A percentile compares a stretch with the other conserved stretches of the same genome.
phyloP scores from a whole-genome alignment of 1,284 basidiomycete genomes.

The Thelephora terrestris region DNA sequence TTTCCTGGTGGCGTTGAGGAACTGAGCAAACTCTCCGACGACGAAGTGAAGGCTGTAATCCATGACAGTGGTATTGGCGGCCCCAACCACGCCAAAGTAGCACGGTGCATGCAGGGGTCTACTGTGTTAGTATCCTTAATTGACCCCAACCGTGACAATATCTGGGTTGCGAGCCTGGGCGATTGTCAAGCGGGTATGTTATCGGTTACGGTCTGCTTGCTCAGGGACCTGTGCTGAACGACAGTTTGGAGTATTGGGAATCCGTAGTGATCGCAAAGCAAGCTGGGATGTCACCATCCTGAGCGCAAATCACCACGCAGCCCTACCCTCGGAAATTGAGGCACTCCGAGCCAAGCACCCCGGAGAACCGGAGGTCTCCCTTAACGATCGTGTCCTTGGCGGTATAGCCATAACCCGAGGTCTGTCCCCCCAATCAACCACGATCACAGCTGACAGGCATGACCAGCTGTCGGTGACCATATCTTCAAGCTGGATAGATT shows the following conservation, averaged over 20 bases:
- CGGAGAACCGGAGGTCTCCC: constrained; percentile 48
- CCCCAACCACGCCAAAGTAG: constrained; percentile 48
- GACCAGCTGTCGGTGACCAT: constrained; percentile 11
- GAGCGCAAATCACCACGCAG: constrained; percentile 54
- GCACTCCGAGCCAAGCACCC: constrained; percentile 54
- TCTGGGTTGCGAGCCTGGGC: constrained; percentile 65
- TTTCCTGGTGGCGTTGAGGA: constrained; percentile 47
- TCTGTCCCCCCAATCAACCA: constrained; percentile 23
- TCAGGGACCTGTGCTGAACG: not conserved
- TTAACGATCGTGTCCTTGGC: constrained; percentile 54
- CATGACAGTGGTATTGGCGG: constrained; percentile 50
- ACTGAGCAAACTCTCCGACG: constrained; percentile 39
- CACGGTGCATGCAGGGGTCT: constrained; percentile 64
- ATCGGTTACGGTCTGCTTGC: not conserved
- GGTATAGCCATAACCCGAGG: constrained; percentile 63
- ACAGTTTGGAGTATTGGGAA: constrained; percentile 36
- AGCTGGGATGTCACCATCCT: constrained; percentile 45
- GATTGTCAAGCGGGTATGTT: constrained; percentile 58
- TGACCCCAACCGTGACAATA: constrained; percentile 50
- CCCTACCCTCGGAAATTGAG: constrained; percentile 46
- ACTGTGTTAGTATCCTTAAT: constrained; percentile 60
- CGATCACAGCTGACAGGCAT: constrained; percentile 1
- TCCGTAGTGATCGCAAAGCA: constrained; percentile 31
- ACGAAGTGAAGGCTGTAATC: constrained; percentile 43
- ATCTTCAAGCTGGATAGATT: constrained; percentile 9